These are phyloP conservation scores for Hanseniaspora thailandica DNA, from an alignment of 805 yeast genomes.

Conservation along the genomic window DNA sequence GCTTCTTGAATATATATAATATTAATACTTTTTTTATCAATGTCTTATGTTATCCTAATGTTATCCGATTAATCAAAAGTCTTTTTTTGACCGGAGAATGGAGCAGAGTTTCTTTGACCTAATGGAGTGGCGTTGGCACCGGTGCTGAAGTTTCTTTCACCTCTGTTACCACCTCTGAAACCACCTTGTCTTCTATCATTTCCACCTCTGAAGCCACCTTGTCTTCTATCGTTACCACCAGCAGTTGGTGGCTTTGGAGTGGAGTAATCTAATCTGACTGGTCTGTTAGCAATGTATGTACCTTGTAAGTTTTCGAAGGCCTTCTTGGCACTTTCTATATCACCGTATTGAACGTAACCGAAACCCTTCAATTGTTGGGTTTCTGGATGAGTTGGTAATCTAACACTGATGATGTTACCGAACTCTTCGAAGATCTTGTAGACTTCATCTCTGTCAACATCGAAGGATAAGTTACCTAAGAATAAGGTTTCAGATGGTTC, in stretches of 20 bases:
- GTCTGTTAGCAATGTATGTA: conserved; percentile 77
- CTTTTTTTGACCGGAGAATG: conserved; percentile 75
- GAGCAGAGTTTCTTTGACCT: conserved; percentile 35
- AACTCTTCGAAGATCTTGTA: conserved; percentile 59
- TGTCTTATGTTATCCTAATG: background rate
- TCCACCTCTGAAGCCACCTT: conserved; percentile 33
- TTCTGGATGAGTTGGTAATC: conserved; percentile 97
- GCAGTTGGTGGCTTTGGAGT: conserved; percentile 64
- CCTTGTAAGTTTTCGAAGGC: conserved; percentile 85
- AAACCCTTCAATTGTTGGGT: conserved; percentile 98
- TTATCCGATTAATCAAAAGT: conserved; percentile 50
- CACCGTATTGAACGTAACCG: conserved; percentile 88
- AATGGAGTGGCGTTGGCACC: conserved; percentile 60
- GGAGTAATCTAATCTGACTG: conserved; percentile 89
- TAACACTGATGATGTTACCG: conserved; percentile 77
- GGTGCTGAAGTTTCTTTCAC: conserved; percentile 33
- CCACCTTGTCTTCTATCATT: conserved; percentile 30
- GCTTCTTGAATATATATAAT: background rate
- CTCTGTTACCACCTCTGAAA: conserved; percentile 27
- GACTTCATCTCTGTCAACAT: conserved; percentile 69
- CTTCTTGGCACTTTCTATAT: conserved; percentile 78
- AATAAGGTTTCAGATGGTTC: conserved; percentile 92
- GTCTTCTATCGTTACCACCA: conserved; percentile 32
- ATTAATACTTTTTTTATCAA: background rate
- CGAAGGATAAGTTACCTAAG: conserved; percentile 91